Percentiles rank a stretch among this genome's conserved stretches.
These are phyloP conservation scores for Syzygium jambos DNA, from an alignment of 345 rosid genomes.

Conservation along the genomic window DNA sequence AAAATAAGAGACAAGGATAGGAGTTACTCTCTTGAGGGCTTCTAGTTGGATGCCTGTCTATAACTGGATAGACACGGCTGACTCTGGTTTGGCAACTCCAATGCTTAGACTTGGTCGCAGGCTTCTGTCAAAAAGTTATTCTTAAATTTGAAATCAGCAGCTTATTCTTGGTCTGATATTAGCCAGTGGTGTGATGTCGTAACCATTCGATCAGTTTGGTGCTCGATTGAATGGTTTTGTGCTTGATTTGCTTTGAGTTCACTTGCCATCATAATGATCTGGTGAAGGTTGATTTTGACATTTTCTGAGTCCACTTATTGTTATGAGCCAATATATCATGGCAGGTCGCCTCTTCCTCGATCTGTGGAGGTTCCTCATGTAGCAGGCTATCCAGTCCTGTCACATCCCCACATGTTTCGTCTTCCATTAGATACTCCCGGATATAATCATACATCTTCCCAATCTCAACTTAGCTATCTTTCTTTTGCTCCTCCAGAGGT, in stretches of 20 bases:
- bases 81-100: background rate
- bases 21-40: background rate
- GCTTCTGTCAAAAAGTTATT: background rate
- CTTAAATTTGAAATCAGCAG: background rate
- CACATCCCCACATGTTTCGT: slow-evolving; percentile 49
- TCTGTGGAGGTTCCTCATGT: slow-evolving; percentile 48
- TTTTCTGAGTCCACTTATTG: rapidly evolving
- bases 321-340: background rate
- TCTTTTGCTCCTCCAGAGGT: slow-evolving; percentile 97
- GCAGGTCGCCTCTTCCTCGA: slow-evolving; percentile 62
- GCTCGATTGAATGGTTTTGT: background rate
- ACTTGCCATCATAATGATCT: background rate
- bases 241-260: background rate
- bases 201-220: background rate
- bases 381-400: slow-evolving; percentile 49
- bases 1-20: background rate
- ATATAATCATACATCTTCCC: slow-evolving; percentile 13
- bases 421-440: slow-evolving; percentile 36
- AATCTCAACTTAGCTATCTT: slow-evolving; percentile 41
- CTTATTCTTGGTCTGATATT: background rate
- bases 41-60: background rate
- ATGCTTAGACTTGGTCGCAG: background rate
- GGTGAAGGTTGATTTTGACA: background rate
- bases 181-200: background rate
- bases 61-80: background rate